A percentile compares a stretch with the other conserved stretches of the same genome.
phyloP scores from a whole-genome alignment of 2,329 filamentous ascomycete species.

The Sporothrix variecibatus region DNA sequence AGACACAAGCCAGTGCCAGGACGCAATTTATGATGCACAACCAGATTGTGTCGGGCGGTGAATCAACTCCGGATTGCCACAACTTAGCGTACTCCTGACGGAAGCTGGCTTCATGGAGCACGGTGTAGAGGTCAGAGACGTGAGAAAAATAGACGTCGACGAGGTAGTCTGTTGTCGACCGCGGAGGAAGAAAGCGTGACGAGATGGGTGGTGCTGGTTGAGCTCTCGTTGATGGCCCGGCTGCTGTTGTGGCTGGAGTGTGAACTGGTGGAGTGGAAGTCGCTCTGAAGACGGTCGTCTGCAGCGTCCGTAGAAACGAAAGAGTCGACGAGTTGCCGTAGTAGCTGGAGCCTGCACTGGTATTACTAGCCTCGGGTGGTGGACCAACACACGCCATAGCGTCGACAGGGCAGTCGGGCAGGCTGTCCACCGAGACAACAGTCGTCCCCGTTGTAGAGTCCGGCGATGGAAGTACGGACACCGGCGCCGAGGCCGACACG shows the following conservation, averaged over 20 bases:
- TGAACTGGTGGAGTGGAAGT: background rate
- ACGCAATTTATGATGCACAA: conserved; percentile 15
- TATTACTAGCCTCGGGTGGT: background rate
- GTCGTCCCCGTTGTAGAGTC: background rate
- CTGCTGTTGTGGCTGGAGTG: background rate
- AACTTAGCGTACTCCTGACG: conserved; percentile 9
- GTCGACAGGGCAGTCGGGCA: background rate
- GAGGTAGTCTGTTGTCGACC: conserved; percentile 19
- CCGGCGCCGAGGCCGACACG: background rate
- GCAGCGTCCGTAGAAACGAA: conserved; percentile 10
- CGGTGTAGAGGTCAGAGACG: conserved; percentile 9
- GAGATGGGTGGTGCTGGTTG: background rate
- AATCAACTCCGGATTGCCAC: background rate
- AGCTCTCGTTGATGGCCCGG: background rate
- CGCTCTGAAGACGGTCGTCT: background rate
- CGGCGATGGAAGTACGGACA: background rate
- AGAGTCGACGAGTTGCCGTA: conserved; percentile 19
- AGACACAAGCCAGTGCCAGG: conserved; percentile 16
- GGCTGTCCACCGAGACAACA: background rate
- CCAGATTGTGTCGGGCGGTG: background rate
- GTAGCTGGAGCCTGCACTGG: background rate
- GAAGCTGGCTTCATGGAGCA: conserved; percentile 20
- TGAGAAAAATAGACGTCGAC: conserved; percentile 21
- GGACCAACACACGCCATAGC: background rate
- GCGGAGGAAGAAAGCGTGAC: conserved; percentile 8